A percentile compares a stretch with the other conserved stretches of the same genome.
Conservation (phyloP, 2,329 filamentous ascomycete genomes). For the Penicillium sp. region DNA sequence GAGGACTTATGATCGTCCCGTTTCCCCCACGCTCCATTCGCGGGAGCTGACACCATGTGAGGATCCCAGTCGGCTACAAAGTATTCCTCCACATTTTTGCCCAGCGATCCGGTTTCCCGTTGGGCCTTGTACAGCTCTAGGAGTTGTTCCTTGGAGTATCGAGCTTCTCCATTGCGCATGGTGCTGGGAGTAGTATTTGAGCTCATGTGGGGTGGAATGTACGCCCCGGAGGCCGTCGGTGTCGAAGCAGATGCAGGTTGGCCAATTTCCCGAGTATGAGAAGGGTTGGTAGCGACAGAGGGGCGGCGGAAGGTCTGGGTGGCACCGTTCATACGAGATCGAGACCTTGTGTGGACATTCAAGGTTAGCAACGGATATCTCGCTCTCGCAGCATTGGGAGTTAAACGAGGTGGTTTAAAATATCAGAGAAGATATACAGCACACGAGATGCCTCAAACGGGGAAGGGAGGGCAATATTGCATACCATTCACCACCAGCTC, state of each 20-base stretch:
- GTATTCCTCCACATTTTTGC: conserved; percentile 67
- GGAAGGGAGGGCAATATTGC: conserved; percentile 32
- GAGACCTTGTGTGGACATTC: conserved; percentile 53
- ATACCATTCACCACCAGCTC: conserved; percentile 74
- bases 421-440: background rate
- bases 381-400: conserved; percentile 11
- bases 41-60: conserved; percentile 67
- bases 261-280: conserved; percentile 50
- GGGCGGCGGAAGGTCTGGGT: conserved; percentile 70
- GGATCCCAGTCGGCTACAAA: conserved; percentile 82
- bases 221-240: conserved; percentile 51
- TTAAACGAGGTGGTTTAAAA: background rate
- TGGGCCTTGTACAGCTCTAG: conserved; percentile 71
- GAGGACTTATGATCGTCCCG: conserved; percentile 74
- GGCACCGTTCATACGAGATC: conserved; percentile 65
- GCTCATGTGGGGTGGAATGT: conserved; percentile 65
- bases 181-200: conserved; percentile 51
- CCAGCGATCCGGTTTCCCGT: conserved; percentile 57
- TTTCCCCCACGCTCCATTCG: conserved; percentile 74
- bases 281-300: conserved; percentile 61
- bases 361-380: conserved; percentile 23
- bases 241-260: conserved; percentile 46
- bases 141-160: conserved; percentile 80
- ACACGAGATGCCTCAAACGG: background rate
- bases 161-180: conserved; percentile 60